Evolutionary conservation across 179 eudicot genomes (phyloP), one percentile per base, ranked within the genome.

Genomic region (Heliamphora pulchella): DNA sequence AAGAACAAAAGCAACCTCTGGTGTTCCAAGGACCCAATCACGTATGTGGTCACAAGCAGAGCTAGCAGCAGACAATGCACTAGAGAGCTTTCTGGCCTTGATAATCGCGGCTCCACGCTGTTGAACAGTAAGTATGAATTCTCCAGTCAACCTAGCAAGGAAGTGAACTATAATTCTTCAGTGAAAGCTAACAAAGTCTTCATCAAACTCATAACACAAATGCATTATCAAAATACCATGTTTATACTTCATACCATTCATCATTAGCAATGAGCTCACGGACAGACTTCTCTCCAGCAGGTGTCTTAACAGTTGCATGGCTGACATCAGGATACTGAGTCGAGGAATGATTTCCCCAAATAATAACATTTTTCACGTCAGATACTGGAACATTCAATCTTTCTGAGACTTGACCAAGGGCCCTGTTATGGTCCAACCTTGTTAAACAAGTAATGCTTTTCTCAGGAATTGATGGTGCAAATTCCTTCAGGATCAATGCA

Each of bases 301-400:
- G 83, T 71, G 93, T 91, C 64, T 87, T 91, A 59, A 92, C 95
- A 14, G 92, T 92, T 5, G 98, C 97, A 80, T 94, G 98, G 88
- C 87, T 91, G 83, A 92, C 98, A 89, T 94, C 98, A 78, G 98
- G 98, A 81, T 94, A 94, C 78, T 94, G 98, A 15, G 90, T 81
- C 62, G 98, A 94, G 44, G 98, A 94, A 88, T 94, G 98, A 81
- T 94, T 94, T 62, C 98, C 98, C 98, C 98, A 94, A 66, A 94
- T 92, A 41, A 92, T 92, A 31, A 87, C 97, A 78, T 94, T 94
- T 86, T 94, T 94, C 39, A 94, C 97, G 82, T 94, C 95, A 68
- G 87, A 90, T 0, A 94, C 97, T 77, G 90, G 97, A 77, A 90
- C 90, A 81, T 85, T 88, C 81, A 94, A 75, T 83, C 93, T 89